Conservation (phyloP, 1,284 basidiomycete genomes). For the Sanghuangporus sanghuang region DNA sequence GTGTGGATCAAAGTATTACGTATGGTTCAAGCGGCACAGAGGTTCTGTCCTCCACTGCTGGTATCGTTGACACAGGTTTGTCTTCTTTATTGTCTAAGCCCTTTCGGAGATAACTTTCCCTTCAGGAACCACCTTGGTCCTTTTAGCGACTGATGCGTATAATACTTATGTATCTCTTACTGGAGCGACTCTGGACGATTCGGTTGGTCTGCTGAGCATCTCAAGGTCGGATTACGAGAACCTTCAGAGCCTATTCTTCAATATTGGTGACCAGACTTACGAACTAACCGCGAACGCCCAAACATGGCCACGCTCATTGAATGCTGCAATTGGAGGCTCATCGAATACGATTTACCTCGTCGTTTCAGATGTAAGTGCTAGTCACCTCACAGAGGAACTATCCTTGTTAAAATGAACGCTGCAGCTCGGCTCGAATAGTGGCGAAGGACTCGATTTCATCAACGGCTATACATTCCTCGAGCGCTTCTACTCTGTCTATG, state of each 20-base stretch:
- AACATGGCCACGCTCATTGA: constrained; percentile 19
- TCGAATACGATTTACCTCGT: constrained; percentile 17
- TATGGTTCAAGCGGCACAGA: constrained; percentile 21
- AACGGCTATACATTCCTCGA: constrained; percentile 29
- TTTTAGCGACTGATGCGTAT: constrained; percentile 19
- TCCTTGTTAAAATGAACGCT: neutral
- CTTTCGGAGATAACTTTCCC: neutral
- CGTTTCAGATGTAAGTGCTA: constrained; percentile 12
- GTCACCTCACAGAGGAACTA: neutral
- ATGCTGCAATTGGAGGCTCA: constrained; percentile 16
- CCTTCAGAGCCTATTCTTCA: constrained; percentile 20
- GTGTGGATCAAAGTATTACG: constrained; percentile 29
- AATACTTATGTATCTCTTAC: constrained; percentile 13
- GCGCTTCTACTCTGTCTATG: constrained; percentile 30
- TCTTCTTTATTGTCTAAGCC: neutral
- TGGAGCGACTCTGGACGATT: constrained; percentile 15
- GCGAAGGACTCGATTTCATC: constrained; percentile 21
- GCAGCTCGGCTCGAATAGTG: constrained; percentile 20
- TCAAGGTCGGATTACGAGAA: constrained; percentile 5
- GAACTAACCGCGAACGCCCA: constrained; percentile 20
- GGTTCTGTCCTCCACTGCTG: constrained; percentile 20
- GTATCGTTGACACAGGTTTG: constrained; percentile 23
- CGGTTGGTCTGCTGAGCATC: constrained; percentile 20
- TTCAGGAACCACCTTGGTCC: constrained; percentile 18
- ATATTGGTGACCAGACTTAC: constrained; percentile 17